Evolutionary conservation across 306 rosid species (phyloP).

Genomic region (Lagenaria siceraria): DNA sequence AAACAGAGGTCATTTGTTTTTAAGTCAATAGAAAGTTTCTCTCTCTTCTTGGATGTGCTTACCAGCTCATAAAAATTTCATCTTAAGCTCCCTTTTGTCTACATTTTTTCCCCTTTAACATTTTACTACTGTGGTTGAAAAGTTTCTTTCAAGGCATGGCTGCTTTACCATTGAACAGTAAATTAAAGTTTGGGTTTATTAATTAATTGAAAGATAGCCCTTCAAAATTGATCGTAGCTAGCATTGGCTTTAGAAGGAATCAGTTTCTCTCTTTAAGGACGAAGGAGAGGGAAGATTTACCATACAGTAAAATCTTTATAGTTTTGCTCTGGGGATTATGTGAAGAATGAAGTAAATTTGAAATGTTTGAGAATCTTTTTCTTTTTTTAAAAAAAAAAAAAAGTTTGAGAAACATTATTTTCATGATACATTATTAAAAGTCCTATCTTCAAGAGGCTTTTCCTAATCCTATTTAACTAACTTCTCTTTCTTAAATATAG

Average conservation of each 20-base stretch:
- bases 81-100: background rate
- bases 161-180: background rate
- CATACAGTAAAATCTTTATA: background rate
- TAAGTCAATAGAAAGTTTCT: background rate
- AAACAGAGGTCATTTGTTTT: background rate
- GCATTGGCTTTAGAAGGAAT: background rate
- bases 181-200: background rate
- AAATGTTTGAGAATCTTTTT: background rate
- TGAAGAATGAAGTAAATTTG: background rate
- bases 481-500: background rate
- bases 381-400: too few relatives aligned
- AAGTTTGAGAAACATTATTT: too few relatives aligned
- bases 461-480: background rate
- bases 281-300: background rate
- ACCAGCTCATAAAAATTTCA: conserved; percentile 1
- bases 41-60: background rate
- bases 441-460: too few relatives aligned
- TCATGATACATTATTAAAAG: background rate
- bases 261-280: background rate
- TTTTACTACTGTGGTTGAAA: background rate
- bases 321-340: background rate
- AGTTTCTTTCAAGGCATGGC: background rate
- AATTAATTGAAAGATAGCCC: background rate
- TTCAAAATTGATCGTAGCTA: background rate
- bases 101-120: background rate